Evolutionary conservation across 257 asterid genomes (phyloP).

Genomic region (Echites panduratus): DNA sequence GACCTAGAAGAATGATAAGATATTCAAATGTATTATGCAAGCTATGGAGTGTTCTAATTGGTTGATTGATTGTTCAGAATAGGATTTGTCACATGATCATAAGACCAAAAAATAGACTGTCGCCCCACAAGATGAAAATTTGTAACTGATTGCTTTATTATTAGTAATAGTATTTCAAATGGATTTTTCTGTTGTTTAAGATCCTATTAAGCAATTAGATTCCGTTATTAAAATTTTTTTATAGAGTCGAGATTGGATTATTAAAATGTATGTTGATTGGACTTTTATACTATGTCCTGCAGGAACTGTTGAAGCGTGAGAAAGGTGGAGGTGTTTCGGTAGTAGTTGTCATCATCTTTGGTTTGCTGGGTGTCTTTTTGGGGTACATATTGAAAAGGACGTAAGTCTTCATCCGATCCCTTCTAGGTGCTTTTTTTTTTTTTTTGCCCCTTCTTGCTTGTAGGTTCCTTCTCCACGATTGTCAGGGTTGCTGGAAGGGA

Average conservation of each 20-base stretch:
- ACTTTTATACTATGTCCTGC: neutral
- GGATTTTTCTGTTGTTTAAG: neutral
- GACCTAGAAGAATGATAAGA: neutral
- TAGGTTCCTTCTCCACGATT: neutral
- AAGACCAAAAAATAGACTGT: neutral
- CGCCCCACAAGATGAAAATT: neutral
- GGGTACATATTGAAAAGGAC: constrained; percentile 48
- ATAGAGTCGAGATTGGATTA: neutral
- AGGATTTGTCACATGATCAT: neutral
- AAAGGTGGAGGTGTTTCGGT: constrained; percentile 44
- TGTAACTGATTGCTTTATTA: neutral
- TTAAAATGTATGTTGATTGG: neutral
- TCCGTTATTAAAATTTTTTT: neutral
- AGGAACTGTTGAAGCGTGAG: constrained; percentile 42
- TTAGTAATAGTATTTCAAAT: neutral
- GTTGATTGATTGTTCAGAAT: neutral
- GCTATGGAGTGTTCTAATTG: neutral
- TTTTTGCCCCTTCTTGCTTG: neutral
- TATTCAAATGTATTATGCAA: neutral
- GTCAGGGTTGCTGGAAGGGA: neutral
- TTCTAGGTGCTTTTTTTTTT: neutral
- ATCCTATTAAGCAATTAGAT: neutral
- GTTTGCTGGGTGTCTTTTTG: constrained; percentile 42
- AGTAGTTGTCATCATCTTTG: constrained; percentile 34
- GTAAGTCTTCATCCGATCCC: constrained; percentile 17